Evolutionary conservation across 2,329 filamentous ascomycete genomes (phyloP).

Genomic region (Sarocladiaceae sp.): DNA sequence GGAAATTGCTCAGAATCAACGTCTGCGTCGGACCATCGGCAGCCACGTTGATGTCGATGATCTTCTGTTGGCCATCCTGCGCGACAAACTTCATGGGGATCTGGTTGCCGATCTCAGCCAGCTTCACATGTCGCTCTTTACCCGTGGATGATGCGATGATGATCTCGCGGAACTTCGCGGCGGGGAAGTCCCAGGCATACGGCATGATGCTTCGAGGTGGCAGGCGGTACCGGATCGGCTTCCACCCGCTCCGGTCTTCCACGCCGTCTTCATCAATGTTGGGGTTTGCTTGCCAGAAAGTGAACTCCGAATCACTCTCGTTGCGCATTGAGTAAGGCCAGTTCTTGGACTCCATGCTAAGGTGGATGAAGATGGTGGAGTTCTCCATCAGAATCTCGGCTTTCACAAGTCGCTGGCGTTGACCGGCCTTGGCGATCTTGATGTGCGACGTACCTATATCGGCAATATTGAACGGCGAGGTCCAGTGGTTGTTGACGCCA

Average conservation of each 20-base stretch:
- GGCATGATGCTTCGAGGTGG: slow-evolving; percentile 98
- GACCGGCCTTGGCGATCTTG: slow-evolving; percentile 86
- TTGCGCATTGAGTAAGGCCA: slow-evolving; percentile 99
- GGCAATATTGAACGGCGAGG: slow-evolving; percentile 94
- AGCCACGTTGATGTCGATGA: slow-evolving; percentile 93
- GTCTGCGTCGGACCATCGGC: slow-evolving; percentile 95
- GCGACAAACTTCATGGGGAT: slow-evolving; percentile 86
- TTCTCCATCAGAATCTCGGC: slow-evolving; percentile 89
- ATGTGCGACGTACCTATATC: slow-evolving; percentile 90
- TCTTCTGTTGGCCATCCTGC: slow-evolving; percentile 68
- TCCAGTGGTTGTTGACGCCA: slow-evolving; percentile 95
- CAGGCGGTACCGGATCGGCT: slow-evolving; percentile 85
- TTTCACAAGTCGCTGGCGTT: slow-evolving; percentile 82
- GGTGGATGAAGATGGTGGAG: slow-evolving; percentile 87
- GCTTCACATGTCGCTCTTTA: slow-evolving; percentile 80
- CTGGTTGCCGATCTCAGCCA: slow-evolving; percentile 93
- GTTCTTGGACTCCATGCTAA: slow-evolving; percentile 86
- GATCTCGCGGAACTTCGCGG: slow-evolving; percentile 92
- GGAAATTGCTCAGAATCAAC: slow-evolving; percentile 90
- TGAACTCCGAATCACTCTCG: slow-evolving; percentile 93
- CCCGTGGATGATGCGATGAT: slow-evolving; percentile 52
- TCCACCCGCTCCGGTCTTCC: slow-evolving; percentile 83
- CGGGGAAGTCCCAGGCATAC: slow-evolving; percentile 98
- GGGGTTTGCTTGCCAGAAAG: slow-evolving; percentile 93
- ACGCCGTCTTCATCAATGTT: slow-evolving; percentile 87